Evolutionary conservation across 805 yeast genomes (phyloP), one percentile per base, ranked within the genome.

Genomic region (Myxozyma neotropica): DNA sequence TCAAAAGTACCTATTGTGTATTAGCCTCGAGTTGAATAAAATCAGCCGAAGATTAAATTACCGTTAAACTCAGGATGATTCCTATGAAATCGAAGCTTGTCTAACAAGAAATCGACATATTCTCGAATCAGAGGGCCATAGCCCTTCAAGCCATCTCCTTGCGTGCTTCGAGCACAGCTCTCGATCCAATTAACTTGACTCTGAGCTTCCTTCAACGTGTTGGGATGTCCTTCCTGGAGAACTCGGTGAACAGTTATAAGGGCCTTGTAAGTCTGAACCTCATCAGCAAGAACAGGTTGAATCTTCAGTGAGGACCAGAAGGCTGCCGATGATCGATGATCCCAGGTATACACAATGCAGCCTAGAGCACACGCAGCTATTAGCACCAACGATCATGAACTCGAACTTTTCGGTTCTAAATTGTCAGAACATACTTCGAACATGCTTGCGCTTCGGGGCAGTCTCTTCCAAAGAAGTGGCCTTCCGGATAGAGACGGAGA

Each of bases 331-430:
- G 89, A 84, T 71, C 88, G 87, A 69, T 89, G 93, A 73, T 94
- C 99, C 97, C 97, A 93, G 0, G 97, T 90, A 74, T 87, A 92
- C 39, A 93, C 96, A 61, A 92, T 92, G 77, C 97, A 90, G 1
- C 96, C 90, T 69, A n/a, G 17, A 29, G 43, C 17, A n/a, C 15
- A 45, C n/a, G 57, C 33, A 57, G 53, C 44, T 10, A 33, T n/a
- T n/a, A 24, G 45, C 27, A 17, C 10, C 21, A 38, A n/a, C n/a
- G n/a, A n/a, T n/a, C n/a, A n/a, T n/a, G n/a, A n/a, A n/a, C n/a
- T n/a, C n/a, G n/a, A n/a, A n/a, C n/a, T n/a, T 38, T 38, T 19
- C 43, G 21, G 10, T n/a, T 4, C 10, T 15, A n/a, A n/a, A n/a
- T 2, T 2, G 21, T 19, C 2, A 38, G 17, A 4, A 49, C 65